phyloP scores from a whole-genome alignment of 352 stramenopile genomes.

The Phytophthora syringae region DNA sequence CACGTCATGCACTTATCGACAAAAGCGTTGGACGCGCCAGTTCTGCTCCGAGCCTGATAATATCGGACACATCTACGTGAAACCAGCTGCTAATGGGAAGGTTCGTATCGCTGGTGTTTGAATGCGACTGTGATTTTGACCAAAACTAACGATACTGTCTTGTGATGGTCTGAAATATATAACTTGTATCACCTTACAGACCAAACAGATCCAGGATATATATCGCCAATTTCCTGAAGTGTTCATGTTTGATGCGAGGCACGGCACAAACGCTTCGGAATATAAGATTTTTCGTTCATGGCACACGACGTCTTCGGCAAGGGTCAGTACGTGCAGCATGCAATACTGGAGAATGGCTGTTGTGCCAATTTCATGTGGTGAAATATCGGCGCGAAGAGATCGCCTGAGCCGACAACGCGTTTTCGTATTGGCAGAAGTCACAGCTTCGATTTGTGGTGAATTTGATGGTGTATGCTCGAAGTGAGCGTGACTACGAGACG shows the following conservation, averaged over 20 bases:
- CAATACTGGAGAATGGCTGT: neutral
- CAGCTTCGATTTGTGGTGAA: neutral
- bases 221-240: neutral
- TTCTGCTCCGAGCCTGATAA: neutral
- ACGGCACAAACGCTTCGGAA: neutral
- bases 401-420: neutral
- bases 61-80: neutral
- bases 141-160: neutral
- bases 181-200: neutral
- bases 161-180: neutral
- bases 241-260: neutral
- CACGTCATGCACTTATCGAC: neutral
- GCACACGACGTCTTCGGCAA: neutral
- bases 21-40: neutral
- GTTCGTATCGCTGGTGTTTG: neutral
- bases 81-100: neutral
- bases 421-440: neutral
- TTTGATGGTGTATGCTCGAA: neutral
- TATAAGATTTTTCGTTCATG: neutral
- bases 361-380: neutral
- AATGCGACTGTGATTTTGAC: neutral
- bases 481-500: neutral
- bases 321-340: neutral
- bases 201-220: neutral
- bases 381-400: neutral